Conservation (phyloP, 2,329 filamentous ascomycete genomes). For the Ceratocystiopsis sp. region DNA sequence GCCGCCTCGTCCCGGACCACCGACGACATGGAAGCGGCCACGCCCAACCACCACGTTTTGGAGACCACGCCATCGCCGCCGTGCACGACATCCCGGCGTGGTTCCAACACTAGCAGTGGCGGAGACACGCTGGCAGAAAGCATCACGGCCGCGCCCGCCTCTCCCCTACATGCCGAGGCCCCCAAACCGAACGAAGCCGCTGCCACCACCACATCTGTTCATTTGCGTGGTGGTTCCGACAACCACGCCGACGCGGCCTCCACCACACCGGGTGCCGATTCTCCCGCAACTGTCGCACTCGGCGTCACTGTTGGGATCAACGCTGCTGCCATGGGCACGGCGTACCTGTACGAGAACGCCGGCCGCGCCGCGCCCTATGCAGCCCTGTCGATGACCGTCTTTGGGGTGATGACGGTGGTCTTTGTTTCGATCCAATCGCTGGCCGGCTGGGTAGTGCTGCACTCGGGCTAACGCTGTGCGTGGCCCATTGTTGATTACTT, state of each 20-base stretch:
- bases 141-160: too few species aligned
- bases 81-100: too few species aligned
- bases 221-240: not conserved
- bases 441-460: slow-evolving; percentile 18
- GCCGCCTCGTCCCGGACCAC: not conserved
- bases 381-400: slow-evolving; percentile 38
- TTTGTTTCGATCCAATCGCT: slow-evolving; percentile 33
- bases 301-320: slow-evolving; percentile 40
- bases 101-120: too few species aligned
- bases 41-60: too few species aligned
- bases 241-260: too few species aligned
- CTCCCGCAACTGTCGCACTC: slow-evolving; percentile 26
- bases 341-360: slow-evolving; percentile 35
- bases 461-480: slow-evolving; percentile 8
- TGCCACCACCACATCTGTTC: not conserved
- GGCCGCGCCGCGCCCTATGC: slow-evolving; percentile 38
- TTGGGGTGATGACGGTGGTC: slow-evolving; percentile 37
- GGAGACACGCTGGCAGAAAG: too few species aligned
- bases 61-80: too few species aligned
- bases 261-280: slow-evolving; percentile 7
- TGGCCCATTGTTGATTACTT: too few species aligned
- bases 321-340: slow-evolving; percentile 41
- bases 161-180: too few species aligned
- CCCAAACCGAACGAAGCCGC: too few species aligned
- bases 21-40: not conserved